These are phyloP conservation scores for Yamagishiella unicocca DNA, from an alignment of 139 green algal genomes.

Conservation along the genomic window DNA sequence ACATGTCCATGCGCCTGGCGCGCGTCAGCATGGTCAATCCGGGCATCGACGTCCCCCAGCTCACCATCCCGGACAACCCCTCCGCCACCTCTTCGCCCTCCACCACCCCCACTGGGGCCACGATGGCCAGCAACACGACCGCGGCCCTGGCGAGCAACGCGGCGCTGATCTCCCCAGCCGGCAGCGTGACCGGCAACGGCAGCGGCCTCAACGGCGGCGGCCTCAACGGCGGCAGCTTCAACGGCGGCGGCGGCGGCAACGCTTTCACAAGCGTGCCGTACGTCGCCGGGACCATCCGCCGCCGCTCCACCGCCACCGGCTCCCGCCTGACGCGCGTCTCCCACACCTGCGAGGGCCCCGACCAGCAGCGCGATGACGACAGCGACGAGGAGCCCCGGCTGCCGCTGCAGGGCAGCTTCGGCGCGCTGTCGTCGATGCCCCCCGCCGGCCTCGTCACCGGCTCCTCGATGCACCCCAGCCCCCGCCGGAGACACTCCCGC, in stretches of 20 bases:
- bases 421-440: too few relatives aligned
- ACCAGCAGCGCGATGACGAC: constrained; percentile 17
- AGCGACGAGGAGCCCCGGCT: constrained; percentile 26
- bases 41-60: background rate
- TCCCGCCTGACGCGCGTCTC: constrained; percentile 37
- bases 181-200: background rate
- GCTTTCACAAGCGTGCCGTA: too few relatives aligned
- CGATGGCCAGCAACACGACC: background rate
- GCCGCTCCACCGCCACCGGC: constrained; percentile 39
- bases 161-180: background rate
- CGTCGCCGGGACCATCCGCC: background rate
- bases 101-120: background rate
- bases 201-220: background rate
- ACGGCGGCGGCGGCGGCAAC: background rate
- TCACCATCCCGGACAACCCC: background rate
- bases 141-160: background rate
- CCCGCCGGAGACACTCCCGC: constrained; percentile 11
- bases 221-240: background rate
- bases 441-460: background rate
- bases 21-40: constrained; percentile 30
- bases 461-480: constrained; percentile 5
- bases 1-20: constrained; percentile 27
- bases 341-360: constrained; percentile 22
- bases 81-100: background rate
- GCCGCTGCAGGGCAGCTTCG: too few relatives aligned